Base-by-base conservation (phyloP, 202 grass and related monocot species). In the Miscanthus sacchariflorus region DNA sequence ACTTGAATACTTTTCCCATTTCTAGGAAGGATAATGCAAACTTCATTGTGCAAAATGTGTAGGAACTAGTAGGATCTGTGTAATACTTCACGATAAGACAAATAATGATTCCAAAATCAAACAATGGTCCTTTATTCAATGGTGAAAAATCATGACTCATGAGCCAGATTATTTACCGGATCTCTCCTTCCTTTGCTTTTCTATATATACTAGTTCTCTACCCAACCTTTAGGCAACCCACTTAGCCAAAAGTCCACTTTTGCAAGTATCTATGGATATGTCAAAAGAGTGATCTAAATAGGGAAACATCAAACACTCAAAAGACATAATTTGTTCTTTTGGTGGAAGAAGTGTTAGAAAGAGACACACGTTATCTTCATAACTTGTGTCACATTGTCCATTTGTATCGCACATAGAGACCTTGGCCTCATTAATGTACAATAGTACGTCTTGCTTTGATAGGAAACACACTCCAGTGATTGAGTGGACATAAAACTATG, bases 401-500 rank as follows among this genome's bases (percentile, higher is more conserved):
- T 50, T 56, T 23, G 58, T 56, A 70, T 84, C 50, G 64, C 67
- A 87, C 14, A 8, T 13, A 11, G 80, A n/a, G 77, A 86, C 21
- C 83, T 76, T 76, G 25, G 67, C 83, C 50, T 85, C 82, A 72
- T 89, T 86, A 8, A 87, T 56, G 87, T 89, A 96, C 12, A 74
- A 64, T 74, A 83, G 77, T 76, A 96, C 88, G 38, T 93, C 88
- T 87, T 93, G 88, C 72, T 93, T 94, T 23, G 86, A 91, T 80
- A 69, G 81, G 19, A 89, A 39, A 30, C 28, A 36, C 35, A 36
- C 35, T 36, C 35, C 35, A 36, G 2, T 36, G 35, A 36, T 36
- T 36, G 35, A 36, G 35, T 36, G 35, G 35, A 36, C 35, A 36
- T 36, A 36, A 36, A 36, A 36, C 35, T 36, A 36, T 2, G 35